Evolutionary conservation across 495 filamentous ascomycete genomes (phyloP), one percentile per base, ranked within the genome.

Genomic region (Thozetella sp.): DNA sequence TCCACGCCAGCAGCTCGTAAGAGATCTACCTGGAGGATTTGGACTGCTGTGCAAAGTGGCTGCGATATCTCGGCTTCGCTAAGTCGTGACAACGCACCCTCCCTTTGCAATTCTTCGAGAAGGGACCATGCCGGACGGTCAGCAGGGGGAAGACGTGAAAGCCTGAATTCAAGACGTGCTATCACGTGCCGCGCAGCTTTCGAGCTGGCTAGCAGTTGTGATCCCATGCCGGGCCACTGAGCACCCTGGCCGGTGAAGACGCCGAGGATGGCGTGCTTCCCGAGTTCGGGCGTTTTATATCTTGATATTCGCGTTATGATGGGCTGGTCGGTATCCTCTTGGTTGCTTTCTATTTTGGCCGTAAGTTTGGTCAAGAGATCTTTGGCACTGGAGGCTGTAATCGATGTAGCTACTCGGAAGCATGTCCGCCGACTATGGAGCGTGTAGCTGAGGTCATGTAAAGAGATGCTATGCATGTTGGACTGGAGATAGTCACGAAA

Each of bases 171-270:
- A 2, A 88, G 72, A 0, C 55, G 30, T 0, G 66, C 63, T 13
- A 88, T 77, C 1, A 67, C 66, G 2, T 66, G 25, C 12, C 59
- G 54, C 62, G 79, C 85, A n/a, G 69, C 54, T 1, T 70, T 56
- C 52, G 63, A 83, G 9, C 55, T 67, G 22, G 25, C 40, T 10
- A 83, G 58, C 22, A 87, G 57, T 22, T 74, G 72, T 12, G 67
- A 72, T 19, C 80, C 84, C 86, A 90, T 90, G 9, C 70, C 68
- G 4, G 82, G 70, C 83, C 86, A 90, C 62, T 91, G 88, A 0
- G 88, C 86, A n/a, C 89, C 89, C 62, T 92, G 89, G 3, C 89
- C 88, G 17, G 81, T 67, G 0, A 88, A 84, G 0, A 78, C 70
- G 25, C 70, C 54, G 50, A 84, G 81, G 0, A 22, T 24, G 6